Evolutionary conservation across 2,329 filamentous ascomycete species (phyloP), one percentile per base, ranked within the genome.

Genomic region (Bipolaris gigantea): DNA sequence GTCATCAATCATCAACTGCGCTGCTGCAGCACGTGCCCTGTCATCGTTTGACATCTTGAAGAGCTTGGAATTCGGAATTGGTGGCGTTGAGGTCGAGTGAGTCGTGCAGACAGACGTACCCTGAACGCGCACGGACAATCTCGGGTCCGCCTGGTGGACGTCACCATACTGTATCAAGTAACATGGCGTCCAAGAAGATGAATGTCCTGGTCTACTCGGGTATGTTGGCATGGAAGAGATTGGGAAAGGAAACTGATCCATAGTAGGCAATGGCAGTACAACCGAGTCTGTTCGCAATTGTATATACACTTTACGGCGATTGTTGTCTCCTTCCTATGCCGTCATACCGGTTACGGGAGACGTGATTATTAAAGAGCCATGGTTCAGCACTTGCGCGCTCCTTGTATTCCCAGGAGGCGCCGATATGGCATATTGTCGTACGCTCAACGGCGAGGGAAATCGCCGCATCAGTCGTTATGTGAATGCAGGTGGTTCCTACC

Each of bases 131-230:
- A 62, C 70, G 70, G 69, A 64, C 58, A 56, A 65, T 58, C 41
- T 60, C 62, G 64, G 64, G 66, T 58, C 48, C 67, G 65, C 62
- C 10, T 65, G 25, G 56, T 52, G 38, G 57, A 67, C 62, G 51
- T 67, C 61, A 66, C 49, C 47, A 43, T 51, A 53, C 16, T 46
- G 41, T 51, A 53, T 15, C 38, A 35, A 19, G 21, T 49, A 62
- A 16, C 46, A 90, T 93, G 86, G 79, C 85, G 8, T 77, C 81
- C 25, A 85, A 84, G 70, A 88, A 85, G 71, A 83, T 97, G 78
- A 97, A 99, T 73, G 88, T 99, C 52, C 83, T 97, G 62, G 90
- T 99, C 48, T 97, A 97, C 71, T 89, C 91, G 64, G 92, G 90
- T 92, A 79, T 70, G 10, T 10, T 8, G 8, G 3, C 19, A 15